Base-by-base conservation (phyloP, 176 grass and related monocot species). In the Oryza australiensis region DNA sequence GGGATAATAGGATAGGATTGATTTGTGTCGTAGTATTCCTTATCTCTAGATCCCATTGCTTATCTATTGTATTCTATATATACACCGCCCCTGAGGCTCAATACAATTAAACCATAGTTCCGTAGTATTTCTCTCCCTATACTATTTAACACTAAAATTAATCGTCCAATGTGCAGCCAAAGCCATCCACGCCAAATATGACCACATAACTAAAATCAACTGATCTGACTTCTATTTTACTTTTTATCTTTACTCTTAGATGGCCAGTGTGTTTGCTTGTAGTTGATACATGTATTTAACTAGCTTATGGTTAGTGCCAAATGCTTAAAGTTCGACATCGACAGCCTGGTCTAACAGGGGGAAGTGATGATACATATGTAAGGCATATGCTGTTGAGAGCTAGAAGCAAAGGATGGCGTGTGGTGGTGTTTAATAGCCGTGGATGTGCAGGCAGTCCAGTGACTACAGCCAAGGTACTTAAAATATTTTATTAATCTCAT, bases 381-480 rank as follows among this genome's bases (percentile, higher is more conserved):
- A 93, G 92, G 64, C 95, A 98, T 89, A 98, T 98, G 92, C 90
- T 98, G 78, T 12, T 94, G 66, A 91, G 90, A 90, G 95, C 95
- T 83, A 89, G 88, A 93, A 95, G 76, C 48, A 91, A 91, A 86
- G 92, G 88, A 88, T 98, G 90, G 90, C 90, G 87, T 43, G 90
- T 91, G 73, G 90, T 93, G 57, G 82, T 98, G 75, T 95, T 98
- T 68, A 98, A 98, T 74, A 98, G 95, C 64, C 95, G 90, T 74
- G 95, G 95, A 79, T 98, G 95, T 90, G 95, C 76, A 66, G 24
- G 77, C 40, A 98, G 95, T 71, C 95, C 95, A 76, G 90, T 95
- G 32, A 98, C 95, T 28, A 95, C 95, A 68, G 84, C 95, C 40
- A 90, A 95, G 92, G 95, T 98, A 94, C 55, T 86, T 68, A 2